Percentiles rank a stretch among this genome's conserved stretches.
Evolutionary conservation across 176 grass and related monocot genomes (phyloP).

Genomic region (Paspalum vaginatum): DNA sequence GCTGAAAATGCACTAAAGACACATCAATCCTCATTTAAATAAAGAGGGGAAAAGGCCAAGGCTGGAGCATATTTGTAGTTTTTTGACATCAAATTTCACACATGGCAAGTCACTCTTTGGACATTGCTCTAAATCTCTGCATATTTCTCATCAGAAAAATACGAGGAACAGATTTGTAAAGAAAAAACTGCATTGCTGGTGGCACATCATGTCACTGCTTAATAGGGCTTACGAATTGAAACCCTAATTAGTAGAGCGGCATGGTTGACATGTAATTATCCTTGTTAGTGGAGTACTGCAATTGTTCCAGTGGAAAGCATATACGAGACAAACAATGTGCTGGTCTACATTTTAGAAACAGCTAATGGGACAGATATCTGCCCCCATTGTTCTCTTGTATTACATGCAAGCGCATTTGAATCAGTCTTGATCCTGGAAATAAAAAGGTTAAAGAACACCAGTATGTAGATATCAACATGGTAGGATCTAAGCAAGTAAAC

Average conservation of each 20-base stretch:
- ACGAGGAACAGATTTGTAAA: background rate
- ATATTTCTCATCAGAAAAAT: background rate
- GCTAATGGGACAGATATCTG: background rate
- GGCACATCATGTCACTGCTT: background rate
- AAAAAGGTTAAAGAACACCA: constrained; percentile 21
- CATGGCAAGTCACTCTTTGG: background rate
- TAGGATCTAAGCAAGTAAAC: constrained; percentile 16
- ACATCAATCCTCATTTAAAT: constrained; percentile 13
- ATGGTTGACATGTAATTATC: constrained; percentile 3
- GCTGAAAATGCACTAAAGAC: background rate
- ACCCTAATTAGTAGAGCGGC: constrained; percentile 6
- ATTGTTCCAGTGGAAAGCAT: constrained; percentile 20
- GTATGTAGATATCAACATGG: constrained; percentile 32
- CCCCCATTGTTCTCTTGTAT: constrained; percentile 18
- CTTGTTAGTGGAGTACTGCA: constrained; percentile 7
- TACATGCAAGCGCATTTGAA: constrained; percentile 18
- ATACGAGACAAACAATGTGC: constrained; percentile 20
- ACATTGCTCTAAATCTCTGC: background rate
- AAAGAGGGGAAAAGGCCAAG: background rate
- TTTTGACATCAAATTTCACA: constrained; percentile 5
- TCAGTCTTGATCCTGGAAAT: background rate
- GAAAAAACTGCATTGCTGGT: background rate
- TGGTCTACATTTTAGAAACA: constrained; percentile 13
- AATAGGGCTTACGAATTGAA: background rate
- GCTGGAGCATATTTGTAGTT: background rate